phyloP scores from a whole-genome alignment of 805 yeast genomes.

The Candida ponderosae region DNA sequence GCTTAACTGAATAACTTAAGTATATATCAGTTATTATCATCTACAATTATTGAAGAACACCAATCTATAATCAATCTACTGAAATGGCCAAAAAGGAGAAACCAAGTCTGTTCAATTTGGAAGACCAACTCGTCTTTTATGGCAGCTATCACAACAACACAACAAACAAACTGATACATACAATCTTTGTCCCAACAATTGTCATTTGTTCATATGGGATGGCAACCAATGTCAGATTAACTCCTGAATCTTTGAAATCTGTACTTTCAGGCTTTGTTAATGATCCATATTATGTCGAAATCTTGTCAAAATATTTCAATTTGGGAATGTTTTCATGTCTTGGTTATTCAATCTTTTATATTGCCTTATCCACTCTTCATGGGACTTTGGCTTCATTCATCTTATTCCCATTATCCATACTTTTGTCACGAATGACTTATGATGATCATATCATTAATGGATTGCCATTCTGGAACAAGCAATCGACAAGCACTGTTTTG shows the following conservation, averaged over 20 bases:
- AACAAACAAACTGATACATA: conserved; percentile 67
- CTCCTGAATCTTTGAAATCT: conserved; percentile 10
- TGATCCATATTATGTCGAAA: conserved; percentile 4
- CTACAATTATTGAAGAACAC: neutral
- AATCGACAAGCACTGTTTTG: conserved; percentile 2
- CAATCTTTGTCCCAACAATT: conserved; percentile 74
- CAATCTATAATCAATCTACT: neutral
- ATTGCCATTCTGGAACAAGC: no score
- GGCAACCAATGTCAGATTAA: conserved; percentile 20
- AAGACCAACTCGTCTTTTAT: conserved; percentile 49
- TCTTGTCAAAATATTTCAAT: conserved; percentile 30
- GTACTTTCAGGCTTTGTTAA: conserved; percentile 1
- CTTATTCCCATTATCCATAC: conserved; percentile 22
- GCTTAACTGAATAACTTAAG: no score
- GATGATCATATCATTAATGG: conserved; percentile 8
- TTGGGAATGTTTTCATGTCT: conserved; percentile 38
- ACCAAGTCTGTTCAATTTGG: conserved; percentile 7
- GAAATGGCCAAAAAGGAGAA: neutral
- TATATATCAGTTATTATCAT: no score
- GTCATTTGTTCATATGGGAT: conserved; percentile 45
- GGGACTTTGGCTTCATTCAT: conserved; percentile 39
- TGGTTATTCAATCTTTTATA: conserved; percentile 51
- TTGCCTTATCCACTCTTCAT: conserved; percentile 41
- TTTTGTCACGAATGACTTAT: conserved; percentile 18
- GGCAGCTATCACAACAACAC: conserved; percentile 44